These are phyloP conservation scores for Penicillium desertorum DNA, from an alignment of 495 filamentous ascomycete genomes.

Conservation along the genomic window DNA sequence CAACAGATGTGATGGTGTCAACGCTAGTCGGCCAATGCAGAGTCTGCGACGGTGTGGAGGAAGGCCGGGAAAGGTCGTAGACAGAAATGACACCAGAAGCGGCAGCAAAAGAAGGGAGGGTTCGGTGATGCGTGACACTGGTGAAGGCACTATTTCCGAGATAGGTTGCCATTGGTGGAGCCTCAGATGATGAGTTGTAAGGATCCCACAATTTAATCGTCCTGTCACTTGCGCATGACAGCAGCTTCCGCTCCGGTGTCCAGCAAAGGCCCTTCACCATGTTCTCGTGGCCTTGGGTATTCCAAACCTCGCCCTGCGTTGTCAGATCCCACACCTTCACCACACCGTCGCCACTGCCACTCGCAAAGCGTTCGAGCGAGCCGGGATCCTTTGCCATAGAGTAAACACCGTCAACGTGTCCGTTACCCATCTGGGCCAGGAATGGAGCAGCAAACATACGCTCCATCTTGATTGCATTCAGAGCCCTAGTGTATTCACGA, in stretches of 20 bases:
- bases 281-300: constrained; percentile 76
- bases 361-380: constrained; percentile 68
- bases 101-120: constrained; percentile 70
- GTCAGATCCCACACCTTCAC: constrained; percentile 93
- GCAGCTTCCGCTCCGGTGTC: constrained; percentile 76
- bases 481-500: constrained; percentile 83
- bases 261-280: constrained; percentile 91
- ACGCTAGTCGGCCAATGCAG: constrained; percentile 82
- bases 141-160: constrained; percentile 81
- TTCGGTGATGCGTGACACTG: constrained; percentile 77
- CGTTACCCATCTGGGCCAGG: constrained; percentile 78
- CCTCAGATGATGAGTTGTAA: constrained; percentile 64
- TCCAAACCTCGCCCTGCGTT: constrained; percentile 74
- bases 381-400: constrained; percentile 68
- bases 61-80: constrained; percentile 78
- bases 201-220: constrained; percentile 90
- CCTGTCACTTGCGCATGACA: constrained; percentile 87
- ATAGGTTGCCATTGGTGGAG: constrained; percentile 73
- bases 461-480: constrained; percentile 92
- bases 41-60: constrained; percentile 70
- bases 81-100: constrained; percentile 79
- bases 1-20: constrained; percentile 87
- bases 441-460: constrained; percentile 96
- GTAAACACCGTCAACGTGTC: constrained; percentile 93
- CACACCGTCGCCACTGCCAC: constrained; percentile 80